Base-by-base conservation (phyloP, 108 stramenopile genomes). In the Cyclotella kingstonii region DNA sequence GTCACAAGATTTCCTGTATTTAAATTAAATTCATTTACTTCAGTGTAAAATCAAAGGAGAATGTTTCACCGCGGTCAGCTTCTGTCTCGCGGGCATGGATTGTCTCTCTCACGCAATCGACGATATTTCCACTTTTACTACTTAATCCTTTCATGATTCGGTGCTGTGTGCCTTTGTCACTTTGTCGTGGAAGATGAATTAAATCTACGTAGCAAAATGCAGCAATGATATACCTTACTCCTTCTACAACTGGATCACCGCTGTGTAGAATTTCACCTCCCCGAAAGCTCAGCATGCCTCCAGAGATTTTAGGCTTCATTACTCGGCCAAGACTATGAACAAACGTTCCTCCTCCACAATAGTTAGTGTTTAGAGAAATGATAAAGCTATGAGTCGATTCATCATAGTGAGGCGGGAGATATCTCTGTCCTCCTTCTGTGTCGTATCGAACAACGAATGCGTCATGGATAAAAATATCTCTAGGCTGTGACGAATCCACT, bases 371-470 rank as follows among this genome's bases (percentile, higher is more conserved):
- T 43, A 96, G 61, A 26, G 94, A 84, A 23, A 96, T 50, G n/a
- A 94, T 90, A 36, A 93, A 84, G 60, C 88, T 90, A 54, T 91
- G 87, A 3, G 90, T 85, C 2, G 88, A 91, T 68, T 97, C 93
- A 58, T 97, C 96, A 31, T 63, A 65, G 54, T 97, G 96, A n/a
- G 91, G 62, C 7, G 96, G 94, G 42, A 97, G 63, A 48, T 73
- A 68, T 44, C 78, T 65, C 62, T 87, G 93, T 22, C 51, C 54
- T 30, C 54, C 40, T 25, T 68, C 54, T 34, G 81, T 85, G 47
- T 84, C 73, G 68, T 97, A 97, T 35, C 85, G 67, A 19, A 95
- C 95, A 18, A 95, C 50, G 68, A 97, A 97, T 22, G 94, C 94
- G 72, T 97, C 97, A 68, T 95, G 91, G 7, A 95, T 50, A 18